A percentile compares a stretch with the other conserved stretches of the same genome.
These are phyloP conservation scores for Rhizopogon roseolus DNA, from an alignment of 768 basidiomycete genomes.

Conservation along the genomic window DNA sequence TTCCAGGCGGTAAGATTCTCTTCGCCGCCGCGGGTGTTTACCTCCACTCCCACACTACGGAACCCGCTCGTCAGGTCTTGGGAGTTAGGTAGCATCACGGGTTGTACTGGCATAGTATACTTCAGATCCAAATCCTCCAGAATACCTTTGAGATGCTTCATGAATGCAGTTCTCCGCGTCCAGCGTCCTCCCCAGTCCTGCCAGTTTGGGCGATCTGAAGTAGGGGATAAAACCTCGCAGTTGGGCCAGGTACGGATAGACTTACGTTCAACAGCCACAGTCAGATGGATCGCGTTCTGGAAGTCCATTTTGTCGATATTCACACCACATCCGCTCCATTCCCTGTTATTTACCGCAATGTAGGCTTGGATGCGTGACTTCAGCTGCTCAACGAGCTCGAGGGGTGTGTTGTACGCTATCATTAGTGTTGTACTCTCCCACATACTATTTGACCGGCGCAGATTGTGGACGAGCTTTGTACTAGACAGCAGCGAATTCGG, in stretches of 20 bases:
- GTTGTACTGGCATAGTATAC: constrained; percentile 71
- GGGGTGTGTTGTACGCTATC: constrained; percentile 65
- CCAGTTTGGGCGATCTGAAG: constrained; percentile 72
- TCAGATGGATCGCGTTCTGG: constrained; percentile 65
- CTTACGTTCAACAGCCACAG: constrained; percentile 70
- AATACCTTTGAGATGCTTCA: constrained; percentile 66
- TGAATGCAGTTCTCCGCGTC: constrained; percentile 69
- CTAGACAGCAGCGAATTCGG: constrained; percentile 70
- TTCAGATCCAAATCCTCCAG: constrained; percentile 71
- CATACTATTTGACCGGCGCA: constrained; percentile 73
- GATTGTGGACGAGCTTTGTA: constrained; percentile 73
- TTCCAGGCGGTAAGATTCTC: not conserved
- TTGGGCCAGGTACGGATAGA: constrained; percentile 7
- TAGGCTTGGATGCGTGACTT: constrained; percentile 54
- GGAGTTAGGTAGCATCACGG: constrained; percentile 47
- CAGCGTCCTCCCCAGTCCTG: constrained; percentile 84
- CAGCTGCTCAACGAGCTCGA: constrained; percentile 67
- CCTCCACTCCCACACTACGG: constrained; percentile 5
- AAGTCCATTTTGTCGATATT: constrained; percentile 80
- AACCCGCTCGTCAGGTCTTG: not conserved
- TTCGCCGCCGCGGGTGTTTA: constrained; percentile 6
- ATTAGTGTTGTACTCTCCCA: constrained; percentile 68
- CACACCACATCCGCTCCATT: constrained; percentile 62
- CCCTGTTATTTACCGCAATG: constrained; percentile 58
- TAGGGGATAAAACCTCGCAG: not conserved